Evolutionary conservation across 2,329 filamentous ascomycete genomes (phyloP).

Genomic region (Zymoseptoria crescenta): DNA sequence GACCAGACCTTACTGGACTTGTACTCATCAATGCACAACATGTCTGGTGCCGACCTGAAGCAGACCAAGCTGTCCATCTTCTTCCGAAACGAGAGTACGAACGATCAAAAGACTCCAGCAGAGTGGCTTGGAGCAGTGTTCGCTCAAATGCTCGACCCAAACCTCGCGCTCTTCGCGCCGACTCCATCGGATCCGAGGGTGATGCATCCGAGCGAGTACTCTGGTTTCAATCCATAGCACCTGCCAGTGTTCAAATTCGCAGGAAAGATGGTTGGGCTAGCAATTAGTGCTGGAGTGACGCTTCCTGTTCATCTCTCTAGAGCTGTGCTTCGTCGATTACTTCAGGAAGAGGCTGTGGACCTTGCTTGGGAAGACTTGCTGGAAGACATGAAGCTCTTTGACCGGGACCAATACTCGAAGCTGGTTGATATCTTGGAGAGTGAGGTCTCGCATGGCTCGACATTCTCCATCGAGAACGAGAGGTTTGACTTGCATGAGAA

Average conservation of each 20-base stretch:
- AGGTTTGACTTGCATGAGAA: background rate
- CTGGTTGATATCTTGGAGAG: background rate
- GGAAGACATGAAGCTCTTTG: background rate
- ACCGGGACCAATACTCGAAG: background rate
- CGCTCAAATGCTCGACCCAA: background rate
- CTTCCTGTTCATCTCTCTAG: background rate
- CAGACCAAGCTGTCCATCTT: background rate
- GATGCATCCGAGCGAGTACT: background rate
- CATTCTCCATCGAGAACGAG: background rate
- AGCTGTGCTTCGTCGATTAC: background rate
- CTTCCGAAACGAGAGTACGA: background rate
- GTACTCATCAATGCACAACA: background rate
- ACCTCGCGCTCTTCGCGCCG: background rate
- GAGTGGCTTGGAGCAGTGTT: background rate
- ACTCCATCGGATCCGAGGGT: background rate
- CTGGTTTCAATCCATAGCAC: background rate
- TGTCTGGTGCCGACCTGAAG: background rate
- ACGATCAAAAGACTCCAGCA: background rate
- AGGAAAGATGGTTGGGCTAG: background rate
- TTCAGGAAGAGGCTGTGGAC: background rate
- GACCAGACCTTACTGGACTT: background rate
- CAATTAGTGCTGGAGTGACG: background rate
- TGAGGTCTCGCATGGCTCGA: background rate
- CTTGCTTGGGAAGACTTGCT: background rate
- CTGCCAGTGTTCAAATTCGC: background rate